A percentile compares a stretch with the other conserved stretches of the same genome.
phyloP scores from a whole-genome alignment of 2,329 filamentous ascomycete species.

The Botrytis medusae region DNA sequence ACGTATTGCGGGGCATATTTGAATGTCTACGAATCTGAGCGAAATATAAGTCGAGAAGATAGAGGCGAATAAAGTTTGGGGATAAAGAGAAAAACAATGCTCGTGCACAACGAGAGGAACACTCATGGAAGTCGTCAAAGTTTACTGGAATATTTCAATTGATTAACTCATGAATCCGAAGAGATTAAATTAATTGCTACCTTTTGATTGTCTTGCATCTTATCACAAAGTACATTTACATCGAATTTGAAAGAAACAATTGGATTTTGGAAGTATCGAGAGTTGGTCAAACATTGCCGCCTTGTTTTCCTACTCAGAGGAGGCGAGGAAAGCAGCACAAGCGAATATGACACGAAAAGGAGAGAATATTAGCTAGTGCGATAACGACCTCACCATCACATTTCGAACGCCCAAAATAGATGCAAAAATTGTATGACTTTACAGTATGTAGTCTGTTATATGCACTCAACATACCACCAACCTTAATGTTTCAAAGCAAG shows the following conservation, averaged over 20 bases:
- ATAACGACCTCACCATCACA: neutral
- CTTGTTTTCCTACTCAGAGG: neutral
- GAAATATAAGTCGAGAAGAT: neutral
- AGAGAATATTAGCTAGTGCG: neutral
- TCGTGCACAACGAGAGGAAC: neutral
- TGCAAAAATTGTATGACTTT: neutral
- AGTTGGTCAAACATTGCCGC: neutral
- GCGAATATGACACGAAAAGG: constrained; percentile 5
- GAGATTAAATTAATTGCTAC: neutral
- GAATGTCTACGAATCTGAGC: neutral
- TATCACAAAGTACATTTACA: neutral
- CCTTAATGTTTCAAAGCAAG: neutral
- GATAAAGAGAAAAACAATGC: neutral
- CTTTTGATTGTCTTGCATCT: neutral
- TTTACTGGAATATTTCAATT: neutral
- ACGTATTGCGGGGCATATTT: neutral
- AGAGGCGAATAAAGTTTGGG: neutral
- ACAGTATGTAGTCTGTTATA: neutral
- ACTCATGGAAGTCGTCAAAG: neutral
- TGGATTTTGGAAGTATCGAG: neutral
- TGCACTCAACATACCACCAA: neutral
- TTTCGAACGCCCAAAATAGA: neutral
- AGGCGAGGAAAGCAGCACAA: neutral
- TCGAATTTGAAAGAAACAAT: neutral
- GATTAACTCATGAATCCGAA: neutral